These are phyloP conservation scores for Saccharomyces paradoxus DNA, from an alignment of 805 yeast species.

Conservation along the genomic window DNA sequence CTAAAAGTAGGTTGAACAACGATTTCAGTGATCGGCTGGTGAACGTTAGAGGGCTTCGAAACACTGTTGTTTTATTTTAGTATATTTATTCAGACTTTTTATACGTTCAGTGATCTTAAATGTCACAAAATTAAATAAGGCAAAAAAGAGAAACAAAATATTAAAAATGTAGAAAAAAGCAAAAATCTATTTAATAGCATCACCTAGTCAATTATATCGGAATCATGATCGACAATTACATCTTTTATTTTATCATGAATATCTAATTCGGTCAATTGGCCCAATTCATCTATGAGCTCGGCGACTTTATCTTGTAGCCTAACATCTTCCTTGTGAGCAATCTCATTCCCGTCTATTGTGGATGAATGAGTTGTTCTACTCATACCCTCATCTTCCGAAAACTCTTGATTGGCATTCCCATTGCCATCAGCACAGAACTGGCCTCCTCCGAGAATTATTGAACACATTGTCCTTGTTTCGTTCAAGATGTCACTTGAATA, in stretches of 20 bases:
- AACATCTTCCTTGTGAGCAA: neutral
- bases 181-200: neutral
- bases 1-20: neutral
- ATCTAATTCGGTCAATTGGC: neutral
- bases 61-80: neutral
- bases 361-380: neutral
- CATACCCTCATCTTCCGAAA: neutral
- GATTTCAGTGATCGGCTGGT: neutral
- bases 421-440: neutral
- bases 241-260: neutral
- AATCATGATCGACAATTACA: neutral
- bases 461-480: constrained; percentile 28
- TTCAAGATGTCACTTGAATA: constrained; percentile 25
- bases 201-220: neutral
- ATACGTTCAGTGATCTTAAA: too few species aligned
- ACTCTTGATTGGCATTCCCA: neutral
- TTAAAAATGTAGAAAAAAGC: neutral
- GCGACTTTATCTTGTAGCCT: neutral
- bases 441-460: constrained; percentile 29
- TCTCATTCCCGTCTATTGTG: neutral
- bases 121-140: neutral
- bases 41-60: too few species aligned
- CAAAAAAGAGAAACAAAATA: neutral
- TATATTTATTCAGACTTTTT: too few species aligned
- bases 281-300: neutral